Percentiles rank a stretch among this genome's conserved stretches.
Evolutionary conservation across 2,329 filamentous ascomycete species (phyloP).

Genomic region (Colletotrichum somersetense): DNA sequence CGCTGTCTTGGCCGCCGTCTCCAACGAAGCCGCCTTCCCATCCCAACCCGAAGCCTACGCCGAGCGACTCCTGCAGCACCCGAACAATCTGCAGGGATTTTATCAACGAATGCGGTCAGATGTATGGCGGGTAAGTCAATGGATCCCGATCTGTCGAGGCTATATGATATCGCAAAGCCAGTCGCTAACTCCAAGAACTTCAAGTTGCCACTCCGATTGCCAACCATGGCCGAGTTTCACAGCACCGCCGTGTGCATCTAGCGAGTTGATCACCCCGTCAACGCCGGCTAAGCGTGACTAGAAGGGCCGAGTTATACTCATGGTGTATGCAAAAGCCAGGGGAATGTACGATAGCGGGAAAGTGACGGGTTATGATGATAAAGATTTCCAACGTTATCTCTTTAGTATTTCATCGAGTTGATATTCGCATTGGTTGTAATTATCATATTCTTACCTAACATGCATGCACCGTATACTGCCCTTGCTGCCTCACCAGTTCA

Average conservation of each 20-base stretch:
- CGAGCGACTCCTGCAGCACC: slow-evolving; percentile 43
- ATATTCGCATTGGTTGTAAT: not conserved
- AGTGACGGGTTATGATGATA: not conserved
- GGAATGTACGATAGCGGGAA: not conserved
- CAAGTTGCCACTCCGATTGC: slow-evolving; percentile 39
- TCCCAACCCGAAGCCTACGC: not conserved
- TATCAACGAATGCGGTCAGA: slow-evolving; percentile 41
- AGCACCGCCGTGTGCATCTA: slow-evolving; percentile 39
- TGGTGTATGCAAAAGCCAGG: not conserved
- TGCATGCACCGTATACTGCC: too few relatives aligned
- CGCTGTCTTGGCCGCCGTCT: not conserved
- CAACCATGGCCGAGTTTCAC: slow-evolving; percentile 42
- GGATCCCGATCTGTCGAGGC: not conserved
- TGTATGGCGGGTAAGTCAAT: slow-evolving; percentile 44
- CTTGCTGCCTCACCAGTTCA: not conserved
- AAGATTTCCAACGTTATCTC: too few relatives aligned
- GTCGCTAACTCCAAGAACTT: not conserved
- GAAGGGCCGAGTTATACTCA: not conserved
- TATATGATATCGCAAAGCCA: slow-evolving; percentile 35
- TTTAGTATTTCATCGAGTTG: not conserved
- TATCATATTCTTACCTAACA: not conserved
- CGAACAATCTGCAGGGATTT: slow-evolving; percentile 45
- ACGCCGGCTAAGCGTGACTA: not conserved
- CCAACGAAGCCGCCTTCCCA: not conserved
- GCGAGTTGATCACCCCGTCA: not conserved